Base-by-base conservation (phyloP, 495 filamentous ascomycete genomes). In the Aspergillus sclerotioniger region DNA sequence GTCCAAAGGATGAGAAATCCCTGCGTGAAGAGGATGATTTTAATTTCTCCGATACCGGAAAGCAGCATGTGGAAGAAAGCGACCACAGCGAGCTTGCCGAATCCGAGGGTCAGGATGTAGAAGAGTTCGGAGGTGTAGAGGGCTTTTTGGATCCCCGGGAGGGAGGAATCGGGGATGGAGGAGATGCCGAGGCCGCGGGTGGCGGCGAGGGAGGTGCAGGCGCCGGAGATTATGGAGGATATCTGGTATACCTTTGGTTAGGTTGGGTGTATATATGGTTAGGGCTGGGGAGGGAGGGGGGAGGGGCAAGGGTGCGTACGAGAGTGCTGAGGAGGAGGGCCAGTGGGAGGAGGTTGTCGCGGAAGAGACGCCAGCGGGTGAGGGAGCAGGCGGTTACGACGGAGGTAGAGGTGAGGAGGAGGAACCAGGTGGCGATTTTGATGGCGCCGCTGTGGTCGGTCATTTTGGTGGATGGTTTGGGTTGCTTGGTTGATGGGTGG, bases 61-160 rank as follows among this genome's bases (percentile, higher is more conserved):
- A 49, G 21, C 3, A 54, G 15, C 21, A 54, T 44, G 37, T 54
- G 43, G n/a, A 54, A 54, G 2, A 54, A 20, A 0, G 37, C 51
- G 2, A 29, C 21, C n/a, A 54, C 41, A 19, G 51, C 41, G 21
- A 54, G 51, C 35, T 54, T 54, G 16, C 51, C 51, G 3, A 54
- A 20, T 7, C 51, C 51, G 6, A 54, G 35, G n/a, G 51, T 54
- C 51, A 54, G 21, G 46, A 49, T 28, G 28, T 49, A 20, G 21
- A 29, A 49, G 19, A 49, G 21, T 3, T 25, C 46, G 0, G 46
- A 28, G 10, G 29, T 9, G 12, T 49, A 49, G 20, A 49, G 21
- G 4, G 46, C 46, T 13, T 8, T 49, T 16, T 49, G 46, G 19
- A 49, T 8, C 29, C 19, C 21, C 2, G 10, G 17, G 21, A 49